Base-by-base conservation (phyloP, 2,329 filamentous ascomycete species). In the Clonostachys sp. region DNA sequence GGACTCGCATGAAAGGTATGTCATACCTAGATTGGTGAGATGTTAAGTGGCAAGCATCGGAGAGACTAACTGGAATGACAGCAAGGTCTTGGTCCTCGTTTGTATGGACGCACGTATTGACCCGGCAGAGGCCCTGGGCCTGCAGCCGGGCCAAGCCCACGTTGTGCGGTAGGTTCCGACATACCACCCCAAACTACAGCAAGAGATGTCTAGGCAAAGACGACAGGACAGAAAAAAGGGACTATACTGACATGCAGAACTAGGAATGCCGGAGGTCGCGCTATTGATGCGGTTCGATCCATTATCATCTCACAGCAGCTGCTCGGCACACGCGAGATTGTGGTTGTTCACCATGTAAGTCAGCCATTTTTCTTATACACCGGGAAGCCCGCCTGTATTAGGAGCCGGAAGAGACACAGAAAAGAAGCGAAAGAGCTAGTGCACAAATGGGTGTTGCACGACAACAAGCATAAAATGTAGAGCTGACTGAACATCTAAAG, bases 41-140 rank as follows among this genome's bases (percentile, higher is more conserved):
- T 30, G 24, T 9, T 30, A 30, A 30, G 9, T 30, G 8, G 24
- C 9, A 30, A 30, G 24, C 24, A 30, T 10, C 3, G 8, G 24
- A 30, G 24, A 30, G 24, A 10, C 24, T 30, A 30, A 30, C 24
- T 30, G 9, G 10, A 30, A 24, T 4, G 47, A 50, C 38, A 52
- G 65, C 46, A 67, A 67, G 41, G 60, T 67, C 8, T 54, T 57
- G 6, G 54, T 64, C 30, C 75, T 92, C 41, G 88, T 87, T 1
- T 94, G 89, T 66, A 94, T 94, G 87, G 88, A 94, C 59, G 86
- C 89, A 6, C 81, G 88, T 45, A 71, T 84, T 55, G 77, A 92
- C 56, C 82, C 88, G 0, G 76, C 81, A 5, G 70, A 77, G 13
- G 85, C 86, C 2, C 85, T 90, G 46, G 85, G 84, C 9, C 84